These are phyloP conservation scores for Lepidium aucheri DNA, from an alignment of 345 rosid species.

Conservation along the genomic window DNA sequence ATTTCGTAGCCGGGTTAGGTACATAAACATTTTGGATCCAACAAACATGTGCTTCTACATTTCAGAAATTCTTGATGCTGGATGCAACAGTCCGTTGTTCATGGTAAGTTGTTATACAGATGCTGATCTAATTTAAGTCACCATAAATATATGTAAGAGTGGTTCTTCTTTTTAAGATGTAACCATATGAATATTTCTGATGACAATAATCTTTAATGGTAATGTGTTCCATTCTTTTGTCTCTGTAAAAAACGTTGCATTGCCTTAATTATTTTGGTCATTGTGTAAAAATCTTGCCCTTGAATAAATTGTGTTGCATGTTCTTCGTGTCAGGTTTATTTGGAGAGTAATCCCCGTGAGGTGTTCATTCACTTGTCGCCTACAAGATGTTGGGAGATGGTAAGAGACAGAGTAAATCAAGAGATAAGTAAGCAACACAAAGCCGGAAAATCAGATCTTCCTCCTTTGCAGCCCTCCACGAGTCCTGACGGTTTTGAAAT, in stretches of 20 bases:
- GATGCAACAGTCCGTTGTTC: slow-evolving; percentile 60
- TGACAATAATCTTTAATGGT: neutral
- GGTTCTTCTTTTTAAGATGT: neutral
- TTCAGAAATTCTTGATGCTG: slow-evolving; percentile 87
- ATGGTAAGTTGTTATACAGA: slow-evolving; percentile 43
- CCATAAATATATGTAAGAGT: neutral
- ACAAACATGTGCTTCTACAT: slow-evolving; percentile 60
- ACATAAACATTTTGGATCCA: slow-evolving; percentile 77
- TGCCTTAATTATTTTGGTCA: neutral
- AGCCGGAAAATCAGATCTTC: slow-evolving; percentile 64
- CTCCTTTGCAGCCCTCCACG: slow-evolving; percentile 92
- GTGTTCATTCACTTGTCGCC: slow-evolving; percentile 81
- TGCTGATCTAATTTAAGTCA: neutral
- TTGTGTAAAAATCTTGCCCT: neutral
- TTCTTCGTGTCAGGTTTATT: slow-evolving; percentile 76
- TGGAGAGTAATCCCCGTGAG: slow-evolving; percentile 74
- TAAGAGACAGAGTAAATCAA: slow-evolving; percentile 82
- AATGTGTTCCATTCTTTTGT: neutral
- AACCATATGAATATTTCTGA: neutral
- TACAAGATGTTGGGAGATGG: slow-evolving; percentile 97
- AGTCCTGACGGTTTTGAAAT: slow-evolving; percentile 96
- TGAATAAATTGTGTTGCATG: too few species aligned
- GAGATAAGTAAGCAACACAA: slow-evolving; percentile 86
- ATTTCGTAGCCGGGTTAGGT: slow-evolving; percentile 81
- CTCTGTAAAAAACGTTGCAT: neutral